Evolutionary conservation across 495 filamentous ascomycete species (phyloP).

Genomic region (Xylaria palmicola): DNA sequence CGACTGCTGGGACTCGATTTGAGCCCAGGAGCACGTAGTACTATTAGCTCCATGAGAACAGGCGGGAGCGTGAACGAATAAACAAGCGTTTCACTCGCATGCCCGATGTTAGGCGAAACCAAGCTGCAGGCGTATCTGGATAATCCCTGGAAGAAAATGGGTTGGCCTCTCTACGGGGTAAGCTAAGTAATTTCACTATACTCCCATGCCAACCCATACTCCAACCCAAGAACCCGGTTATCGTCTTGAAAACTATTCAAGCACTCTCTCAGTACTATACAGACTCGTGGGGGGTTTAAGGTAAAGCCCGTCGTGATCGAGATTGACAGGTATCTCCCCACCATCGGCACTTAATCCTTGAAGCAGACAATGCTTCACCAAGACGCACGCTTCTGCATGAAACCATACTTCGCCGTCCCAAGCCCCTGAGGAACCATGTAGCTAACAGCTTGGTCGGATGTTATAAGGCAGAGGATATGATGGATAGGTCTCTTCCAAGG

Average conservation of each 20-base stretch:
- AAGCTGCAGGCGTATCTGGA: conserved; percentile 6
- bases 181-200: background rate
- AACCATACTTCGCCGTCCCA: background rate
- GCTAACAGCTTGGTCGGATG: background rate
- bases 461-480: background rate
- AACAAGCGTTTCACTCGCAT: background rate
- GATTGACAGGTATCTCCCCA: conserved; percentile 1
- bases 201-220: background rate
- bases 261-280: background rate
- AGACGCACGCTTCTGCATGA: background rate
- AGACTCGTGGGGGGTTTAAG: conserved; percentile 10
- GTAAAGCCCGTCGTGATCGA: conserved; percentile 9
- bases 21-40: background rate
- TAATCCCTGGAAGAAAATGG: conserved; percentile 7
- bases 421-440: background rate
- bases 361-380: background rate
- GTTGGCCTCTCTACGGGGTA: background rate
- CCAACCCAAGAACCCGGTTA: conserved; percentile 16
- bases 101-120: background rate
- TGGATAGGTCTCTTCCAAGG: background rate
- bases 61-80: conserved; percentile 1
- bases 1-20: background rate
- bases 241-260: background rate
- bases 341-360: background rate
- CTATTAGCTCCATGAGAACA: background rate